Base-by-base conservation (phyloP, 2,329 filamentous ascomycete genomes). In the Balansia obtecta region DNA sequence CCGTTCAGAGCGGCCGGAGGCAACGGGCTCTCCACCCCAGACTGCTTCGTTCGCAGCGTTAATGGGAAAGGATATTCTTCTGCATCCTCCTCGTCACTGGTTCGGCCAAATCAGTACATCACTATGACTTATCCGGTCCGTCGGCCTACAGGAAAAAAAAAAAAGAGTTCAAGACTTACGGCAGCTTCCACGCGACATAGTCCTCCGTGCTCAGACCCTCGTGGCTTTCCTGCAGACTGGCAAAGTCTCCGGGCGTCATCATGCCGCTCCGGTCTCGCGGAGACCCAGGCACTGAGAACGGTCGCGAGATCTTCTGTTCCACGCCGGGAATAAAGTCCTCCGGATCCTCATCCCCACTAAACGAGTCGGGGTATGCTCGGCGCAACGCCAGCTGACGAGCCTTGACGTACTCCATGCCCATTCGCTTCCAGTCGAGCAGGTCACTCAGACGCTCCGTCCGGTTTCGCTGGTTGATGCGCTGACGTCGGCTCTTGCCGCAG, bases 341-440 rank as follows among this genome's bases (percentile, higher is more conserved):
- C 61, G 89, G 88, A 52, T 88, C 85, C 50, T 88, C 85, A 12
- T 90, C 86, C 49, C 82, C 79, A 42, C 80, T 77, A 65, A 95
- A 98, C 3, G 88, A 91, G 48, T 77, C 76, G 46, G 93, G 91
- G 68, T 97, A 98, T 18, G 93, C 93, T 68, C 93, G 80, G 61
- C 93, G 79, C 55, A 98, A 74, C 22, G 93, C 93, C 62, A 98
- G 71, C 68, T 97, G 93, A 46, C 93, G 82, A 34, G 93, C 93
- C 75, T 97, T 98, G 71, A 96, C 88, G 64, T 98, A 98, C 70
- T 98, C 93, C 83, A 97, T 85, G 20, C 93, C 93, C 93, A 98
- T 98, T 46, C 93, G 80, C 78, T 97, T 97, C 93, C 93, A 98
- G 71, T 98, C 93, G 40, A 98, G 77, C 53, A 98, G 75, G 65